Evolutionary conservation across 2,329 filamentous ascomycete species (phyloP), one percentile per base, ranked within the genome.

Genomic region (Didymella lethalis): DNA sequence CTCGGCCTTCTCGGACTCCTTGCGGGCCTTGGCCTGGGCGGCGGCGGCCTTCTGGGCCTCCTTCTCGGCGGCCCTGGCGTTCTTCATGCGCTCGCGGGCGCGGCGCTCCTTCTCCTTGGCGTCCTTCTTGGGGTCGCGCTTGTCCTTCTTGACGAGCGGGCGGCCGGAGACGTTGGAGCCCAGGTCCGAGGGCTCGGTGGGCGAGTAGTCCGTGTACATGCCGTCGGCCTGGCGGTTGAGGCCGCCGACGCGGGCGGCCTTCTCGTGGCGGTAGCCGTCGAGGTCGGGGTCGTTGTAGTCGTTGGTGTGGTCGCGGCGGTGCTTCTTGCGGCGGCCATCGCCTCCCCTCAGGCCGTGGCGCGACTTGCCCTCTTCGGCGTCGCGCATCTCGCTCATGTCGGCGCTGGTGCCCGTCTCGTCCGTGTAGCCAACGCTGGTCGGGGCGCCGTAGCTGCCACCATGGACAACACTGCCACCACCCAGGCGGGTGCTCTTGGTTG

Each of bases 381-480:
- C 74, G 28, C 71, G 69, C 65, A 77, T 75, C 36, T 79, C 78
- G 67, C 77, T 79, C 34, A 76, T 73, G 59, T 78, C 78, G 14
- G 75, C 78, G 59, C 75, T 80, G 12, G 79, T 79, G 44, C 76
- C 75, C 36, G 80, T 82, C 67, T 81, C 79, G 48, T 82, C 80
- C 7, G 75, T 78, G 64, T 80, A 81, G 20, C 80, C 78, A 8
- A 80, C 73, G 47, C 68, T 73, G 57, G 65, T 75, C 36, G 72
- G 73, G 40, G 63, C 70, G 14, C 75, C 75, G 48, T 75, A 77
- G 60, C 81, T 84, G 66, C 85, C 85, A 56, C 91, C 83, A 64
- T 94, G 88, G 73, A 95, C 87, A 4, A 89, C 79, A 77, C 90
- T 94, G 44, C 92, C 92, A 48, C 92, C 93, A n/a, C 94, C 94